Evolutionary conservation across 2,329 filamentous ascomycete species (phyloP).

Genomic region (Metarhizium humberi): DNA sequence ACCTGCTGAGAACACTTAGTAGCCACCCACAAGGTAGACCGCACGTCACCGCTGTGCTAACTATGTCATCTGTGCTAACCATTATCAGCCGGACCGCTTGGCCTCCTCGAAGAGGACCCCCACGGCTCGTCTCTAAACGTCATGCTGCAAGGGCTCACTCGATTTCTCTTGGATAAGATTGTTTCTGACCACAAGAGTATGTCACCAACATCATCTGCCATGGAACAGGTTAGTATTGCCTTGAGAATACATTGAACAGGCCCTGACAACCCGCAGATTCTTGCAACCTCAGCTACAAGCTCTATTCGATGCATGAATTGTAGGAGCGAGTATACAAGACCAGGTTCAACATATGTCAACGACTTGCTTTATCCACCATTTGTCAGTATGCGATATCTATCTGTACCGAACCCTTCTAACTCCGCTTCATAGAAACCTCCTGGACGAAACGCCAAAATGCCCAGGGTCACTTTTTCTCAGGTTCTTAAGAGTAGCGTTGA

Average conservation of each 20-base stretch:
- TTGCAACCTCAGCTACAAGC: constrained; percentile 62
- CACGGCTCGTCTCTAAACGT: constrained; percentile 63
- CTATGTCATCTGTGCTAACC: not conserved
- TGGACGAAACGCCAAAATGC: constrained; percentile 38
- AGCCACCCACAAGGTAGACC: constrained; percentile 62
- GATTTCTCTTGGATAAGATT: constrained; percentile 79
- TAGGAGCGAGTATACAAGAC: constrained; percentile 72
- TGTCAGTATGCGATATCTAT: constrained; percentile 15
- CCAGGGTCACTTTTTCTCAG: constrained; percentile 68
- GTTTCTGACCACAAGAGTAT: constrained; percentile 66
- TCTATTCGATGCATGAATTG: constrained; percentile 81
- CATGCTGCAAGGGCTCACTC: constrained; percentile 78
- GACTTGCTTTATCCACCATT: constrained; percentile 69
- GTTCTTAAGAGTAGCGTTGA: constrained; percentile 90
- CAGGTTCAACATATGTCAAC: constrained; percentile 72
- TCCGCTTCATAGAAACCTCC: constrained; percentile 31
- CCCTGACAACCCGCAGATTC: constrained; percentile 23
- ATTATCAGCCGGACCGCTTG: constrained; percentile 54
- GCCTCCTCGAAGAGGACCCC: constrained; percentile 76
- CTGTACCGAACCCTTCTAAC: not conserved
- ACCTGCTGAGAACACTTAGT: constrained; percentile 83
- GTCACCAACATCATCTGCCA: constrained; percentile 47
- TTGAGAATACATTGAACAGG: not conserved
- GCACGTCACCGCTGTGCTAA: not conserved
- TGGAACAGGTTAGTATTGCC: constrained; percentile 54